Evolutionary conservation across 2,329 filamentous ascomycete genomes (phyloP).

Genomic region (Stachybotrys chartarum): DNA sequence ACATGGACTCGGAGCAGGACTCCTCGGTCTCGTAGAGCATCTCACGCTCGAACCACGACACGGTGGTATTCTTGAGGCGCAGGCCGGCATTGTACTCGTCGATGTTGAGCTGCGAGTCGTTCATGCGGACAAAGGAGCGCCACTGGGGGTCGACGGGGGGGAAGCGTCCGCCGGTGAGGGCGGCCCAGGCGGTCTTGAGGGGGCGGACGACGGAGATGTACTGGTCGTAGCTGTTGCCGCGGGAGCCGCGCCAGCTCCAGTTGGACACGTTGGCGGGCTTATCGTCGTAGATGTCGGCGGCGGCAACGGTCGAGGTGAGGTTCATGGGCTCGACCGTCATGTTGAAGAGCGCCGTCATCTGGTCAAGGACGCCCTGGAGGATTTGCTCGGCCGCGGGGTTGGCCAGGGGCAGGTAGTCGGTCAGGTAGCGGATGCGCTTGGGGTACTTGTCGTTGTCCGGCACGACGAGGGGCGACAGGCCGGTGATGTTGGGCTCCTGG

Average conservation of each 20-base stretch:
- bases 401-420: neutral
- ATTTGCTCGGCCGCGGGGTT: neutral
- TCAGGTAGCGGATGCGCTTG: neutral
- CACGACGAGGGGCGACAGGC: neutral
- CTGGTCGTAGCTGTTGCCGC: conserved; percentile 1
- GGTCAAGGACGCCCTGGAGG: neutral
- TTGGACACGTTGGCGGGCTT: neutral
- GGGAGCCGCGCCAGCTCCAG: neutral
- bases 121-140: neutral
- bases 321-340: conserved; percentile 1
- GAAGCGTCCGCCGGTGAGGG: neutral
- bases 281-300: neutral
- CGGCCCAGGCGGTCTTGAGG: neutral
- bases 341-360: conserved; percentile 1
- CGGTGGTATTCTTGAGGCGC: neutral
- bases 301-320: neutral
- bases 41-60: neutral
- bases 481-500: neutral
- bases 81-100: conserved; percentile 1
- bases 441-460: neutral
- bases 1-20: conserved; percentile 1
- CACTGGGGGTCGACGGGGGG: neutral
- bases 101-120: neutral
- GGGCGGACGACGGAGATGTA: neutral
- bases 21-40: conserved; percentile 1